phyloP scores from a whole-genome alignment of 2,329 filamentous ascomycete species.

The Xylariaceae sp. region DNA sequence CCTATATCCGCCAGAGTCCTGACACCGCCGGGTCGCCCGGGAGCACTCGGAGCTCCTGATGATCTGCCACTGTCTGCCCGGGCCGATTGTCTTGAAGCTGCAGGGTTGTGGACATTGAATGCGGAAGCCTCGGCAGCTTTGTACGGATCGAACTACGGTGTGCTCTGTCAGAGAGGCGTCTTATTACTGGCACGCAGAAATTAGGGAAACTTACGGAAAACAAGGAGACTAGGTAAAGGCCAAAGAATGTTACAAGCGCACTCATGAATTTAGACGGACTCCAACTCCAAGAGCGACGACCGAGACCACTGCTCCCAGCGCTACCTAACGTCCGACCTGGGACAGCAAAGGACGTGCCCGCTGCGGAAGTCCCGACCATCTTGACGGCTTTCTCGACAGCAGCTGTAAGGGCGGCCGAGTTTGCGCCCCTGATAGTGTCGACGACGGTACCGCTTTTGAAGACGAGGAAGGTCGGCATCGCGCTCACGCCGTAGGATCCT shows the following conservation, averaged over 20 bases:
- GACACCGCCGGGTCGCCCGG: conserved; percentile 26
- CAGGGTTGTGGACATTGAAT: conserved; percentile 49
- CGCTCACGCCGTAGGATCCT: conserved; percentile 69
- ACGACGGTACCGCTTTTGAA: conserved; percentile 70
- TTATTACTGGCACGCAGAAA: background rate
- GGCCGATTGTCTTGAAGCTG: conserved; percentile 21
- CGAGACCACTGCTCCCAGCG: conserved; percentile 13
- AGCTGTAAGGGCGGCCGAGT: conserved; percentile 67
- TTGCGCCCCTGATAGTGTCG: conserved; percentile 75
- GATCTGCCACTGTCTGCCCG: conserved; percentile 22
- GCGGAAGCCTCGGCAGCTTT: conserved; percentile 53
- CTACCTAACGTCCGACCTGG: conserved; percentile 55
- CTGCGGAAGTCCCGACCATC: conserved; percentile 39
- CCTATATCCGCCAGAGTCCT: conserved; percentile 52
- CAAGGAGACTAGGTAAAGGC: conserved; percentile 57
- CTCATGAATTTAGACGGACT: conserved; percentile 44
- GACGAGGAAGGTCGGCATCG: conserved; percentile 93
- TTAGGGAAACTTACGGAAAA: conserved; percentile 45
- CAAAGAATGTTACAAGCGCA: conserved; percentile 49
- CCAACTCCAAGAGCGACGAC: conserved; percentile 23
- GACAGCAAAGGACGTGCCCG: conserved; percentile 46
- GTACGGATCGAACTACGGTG: conserved; percentile 53
- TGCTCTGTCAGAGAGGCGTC: background rate
- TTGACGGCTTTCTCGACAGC: conserved; percentile 65
- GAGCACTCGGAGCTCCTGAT: conserved; percentile 23